These are phyloP conservation scores for Xylariaceae sp. DNA, from an alignment of 2,329 filamentous ascomycete genomes.

Conservation along the genomic window DNA sequence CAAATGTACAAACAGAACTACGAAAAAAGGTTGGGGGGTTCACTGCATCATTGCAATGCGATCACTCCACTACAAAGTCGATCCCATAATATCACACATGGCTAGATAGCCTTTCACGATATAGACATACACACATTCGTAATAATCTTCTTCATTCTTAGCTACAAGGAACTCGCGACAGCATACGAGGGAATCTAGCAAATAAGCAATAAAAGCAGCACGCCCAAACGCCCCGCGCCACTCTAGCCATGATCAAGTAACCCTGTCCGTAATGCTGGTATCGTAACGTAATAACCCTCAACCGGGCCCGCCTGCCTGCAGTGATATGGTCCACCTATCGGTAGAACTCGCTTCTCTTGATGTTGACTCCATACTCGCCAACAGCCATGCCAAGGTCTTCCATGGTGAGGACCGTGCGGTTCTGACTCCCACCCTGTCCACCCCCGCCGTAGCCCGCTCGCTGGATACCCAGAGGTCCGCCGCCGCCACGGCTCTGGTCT, in stretches of 20 bases:
- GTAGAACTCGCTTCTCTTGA: constrained; percentile 97
- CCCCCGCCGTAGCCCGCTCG: constrained; percentile 80
- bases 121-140: too few species aligned
- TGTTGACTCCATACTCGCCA: constrained; percentile 94
- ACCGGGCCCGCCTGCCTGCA: neutral
- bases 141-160: neutral
- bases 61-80: too few species aligned
- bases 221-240: constrained; percentile 16
- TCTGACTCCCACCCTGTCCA: constrained; percentile 82
- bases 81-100: too few species aligned
- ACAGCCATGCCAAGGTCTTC: constrained; percentile 98
- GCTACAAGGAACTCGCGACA: neutral
- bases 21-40: too few species aligned
- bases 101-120: too few species aligned
- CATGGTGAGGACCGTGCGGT: constrained; percentile 94
- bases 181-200: constrained; percentile 3
- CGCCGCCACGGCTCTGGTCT: constrained; percentile 53
- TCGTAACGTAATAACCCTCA: neutral
- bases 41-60: too few species aligned
- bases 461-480: constrained; percentile 66
- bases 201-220: constrained; percentile 3
- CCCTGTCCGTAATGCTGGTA: neutral
- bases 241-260: constrained; percentile 2
- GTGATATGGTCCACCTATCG: constrained; percentile 11
- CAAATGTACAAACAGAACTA: too few species aligned